A percentile compares a stretch with the other conserved stretches of the same genome.
Evolutionary conservation across 2,329 filamentous ascomycete genomes (phyloP).

Genomic region (Talaromyces sp.): DNA sequence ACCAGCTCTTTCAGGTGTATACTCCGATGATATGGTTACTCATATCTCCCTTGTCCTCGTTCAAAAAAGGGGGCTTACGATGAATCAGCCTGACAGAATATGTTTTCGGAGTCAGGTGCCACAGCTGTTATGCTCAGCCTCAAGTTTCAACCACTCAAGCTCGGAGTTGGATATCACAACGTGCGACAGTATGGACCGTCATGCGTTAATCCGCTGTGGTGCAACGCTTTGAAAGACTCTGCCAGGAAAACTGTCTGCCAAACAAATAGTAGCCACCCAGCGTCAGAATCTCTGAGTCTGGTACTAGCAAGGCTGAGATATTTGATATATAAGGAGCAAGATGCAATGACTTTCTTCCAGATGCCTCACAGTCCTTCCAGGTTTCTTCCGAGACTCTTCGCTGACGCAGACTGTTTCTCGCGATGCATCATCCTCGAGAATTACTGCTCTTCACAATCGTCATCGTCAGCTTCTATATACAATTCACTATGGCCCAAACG

Average conservation of each 20-base stretch:
- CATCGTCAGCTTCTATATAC: not conserved
- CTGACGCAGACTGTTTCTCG: too few species aligned
- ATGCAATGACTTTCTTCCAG: too few species aligned
- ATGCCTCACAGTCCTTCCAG: too few species aligned
- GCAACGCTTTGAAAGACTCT: not conserved
- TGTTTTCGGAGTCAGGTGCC: not conserved
- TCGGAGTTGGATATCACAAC: not conserved
- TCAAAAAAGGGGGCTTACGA: not conserved
- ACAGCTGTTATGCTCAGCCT: not conserved
- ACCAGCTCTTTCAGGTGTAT: not conserved
- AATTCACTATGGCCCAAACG: not conserved
- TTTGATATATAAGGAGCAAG: not conserved
- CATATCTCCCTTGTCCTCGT: not conserved
- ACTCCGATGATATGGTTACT: not conserved
- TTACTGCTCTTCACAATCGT: not conserved
- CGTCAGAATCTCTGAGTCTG: not conserved
- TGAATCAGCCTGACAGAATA: not conserved
- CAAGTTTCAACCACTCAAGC: not conserved
- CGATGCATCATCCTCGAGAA: not conserved
- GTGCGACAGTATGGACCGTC: not conserved
- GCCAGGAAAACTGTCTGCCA: not conserved
- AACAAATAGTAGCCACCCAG: too few species aligned
- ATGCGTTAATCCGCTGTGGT: not conserved
- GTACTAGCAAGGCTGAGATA: not conserved
- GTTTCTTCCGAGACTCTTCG: too few species aligned